Percentiles rank a stretch among this genome's conserved stretches.
Conservation (phyloP, 139 green algal species). For the Picocystis salinarum region DNA sequence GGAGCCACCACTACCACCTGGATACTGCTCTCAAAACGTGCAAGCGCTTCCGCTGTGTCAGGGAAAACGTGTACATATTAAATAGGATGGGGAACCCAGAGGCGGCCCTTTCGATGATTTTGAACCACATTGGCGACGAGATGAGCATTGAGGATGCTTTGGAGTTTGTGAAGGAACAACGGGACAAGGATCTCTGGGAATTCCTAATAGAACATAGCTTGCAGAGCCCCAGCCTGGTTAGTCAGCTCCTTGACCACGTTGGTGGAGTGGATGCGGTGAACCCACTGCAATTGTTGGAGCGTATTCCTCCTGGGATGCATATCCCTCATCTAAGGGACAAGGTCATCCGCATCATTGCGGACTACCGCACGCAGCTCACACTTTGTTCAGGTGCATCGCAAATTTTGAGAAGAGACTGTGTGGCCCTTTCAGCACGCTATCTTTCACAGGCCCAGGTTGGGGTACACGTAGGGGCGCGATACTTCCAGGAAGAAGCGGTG, state of each 20-base stretch:
- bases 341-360: slow-evolving; percentile 67
- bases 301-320: slow-evolving; percentile 52
- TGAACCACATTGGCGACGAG: slow-evolving; percentile 49
- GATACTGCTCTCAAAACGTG: slow-evolving; percentile 57
- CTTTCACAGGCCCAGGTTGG: no score
- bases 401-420: no score
- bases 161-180: slow-evolving; percentile 66
- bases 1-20: slow-evolving; percentile 54
- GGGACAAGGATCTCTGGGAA: slow-evolving; percentile 82
- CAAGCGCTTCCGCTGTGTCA: slow-evolving; percentile 12
- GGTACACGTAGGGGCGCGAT: no score
- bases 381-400: no score
- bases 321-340: slow-evolving; percentile 53
- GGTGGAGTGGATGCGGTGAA: slow-evolving; percentile 38
- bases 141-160: slow-evolving; percentile 39
- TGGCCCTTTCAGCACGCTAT: no score
- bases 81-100: slow-evolving; percentile 62
- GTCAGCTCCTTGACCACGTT: slow-evolving; percentile 63
- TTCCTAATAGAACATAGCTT: slow-evolving; percentile 64
- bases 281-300: slow-evolving; percentile 52
- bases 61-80: slow-evolving; percentile 56
- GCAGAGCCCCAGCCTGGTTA: slow-evolving; percentile 31
- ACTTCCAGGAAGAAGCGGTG: no score
- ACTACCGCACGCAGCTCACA: slow-evolving; percentile 55
- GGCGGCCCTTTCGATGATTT: slow-evolving; percentile 68